Base-by-base conservation (phyloP, 1,284 basidiomycete species). In the Ceratobasidium sp. region DNA sequence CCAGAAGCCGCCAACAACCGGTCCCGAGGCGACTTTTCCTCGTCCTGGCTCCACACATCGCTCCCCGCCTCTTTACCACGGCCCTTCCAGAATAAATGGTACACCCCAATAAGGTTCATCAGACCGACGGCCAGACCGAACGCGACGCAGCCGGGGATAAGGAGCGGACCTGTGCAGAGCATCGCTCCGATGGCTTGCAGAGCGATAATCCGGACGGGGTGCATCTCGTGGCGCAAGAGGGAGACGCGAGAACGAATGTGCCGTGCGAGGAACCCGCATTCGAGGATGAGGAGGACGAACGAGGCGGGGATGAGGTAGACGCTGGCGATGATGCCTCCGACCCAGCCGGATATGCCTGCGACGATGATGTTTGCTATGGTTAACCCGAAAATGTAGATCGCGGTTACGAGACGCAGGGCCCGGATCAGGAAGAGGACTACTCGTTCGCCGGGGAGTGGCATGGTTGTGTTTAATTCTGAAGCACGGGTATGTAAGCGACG, bases 151-250 rank as follows among this genome's bases (percentile, higher is more conserved):
- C 11, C 31, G 11, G 37, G 37, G 24, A 69, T 69, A 19, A 69
- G 29, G 9, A 56, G 39, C 4, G 22, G 34, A 22, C 65, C 65
- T 27, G 65, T 43, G 31, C 54, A 34, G 29, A 69, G 48, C 65
- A 69, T 69, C 4, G 65, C 65, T 34, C 65, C 37, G 51, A 58
- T 13, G 39, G 51, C 51, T 69, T 69, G 65, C 6, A 69, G 65
- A 0, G 51, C 65, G 24, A 69, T 24, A 4, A 69, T 29, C 24
- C 65, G 65, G 6, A 56, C 37, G 9, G 65, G 49, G 22, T 69
- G 65, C 65, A 69, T 69, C 31, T 51, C 46, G 24, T 46, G n/a
- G 13, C 51, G 31, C 9, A 69, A 14, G 24, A 69, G 22, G 2
- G 51, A 54, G 19, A 53, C 49, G 39, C 13, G 68, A 0, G 68